A percentile compares a stretch with the other conserved stretches of the same genome.
Conservation (phyloP, 2,329 filamentous ascomycete genomes). For the Cytospora leucostoma region DNA sequence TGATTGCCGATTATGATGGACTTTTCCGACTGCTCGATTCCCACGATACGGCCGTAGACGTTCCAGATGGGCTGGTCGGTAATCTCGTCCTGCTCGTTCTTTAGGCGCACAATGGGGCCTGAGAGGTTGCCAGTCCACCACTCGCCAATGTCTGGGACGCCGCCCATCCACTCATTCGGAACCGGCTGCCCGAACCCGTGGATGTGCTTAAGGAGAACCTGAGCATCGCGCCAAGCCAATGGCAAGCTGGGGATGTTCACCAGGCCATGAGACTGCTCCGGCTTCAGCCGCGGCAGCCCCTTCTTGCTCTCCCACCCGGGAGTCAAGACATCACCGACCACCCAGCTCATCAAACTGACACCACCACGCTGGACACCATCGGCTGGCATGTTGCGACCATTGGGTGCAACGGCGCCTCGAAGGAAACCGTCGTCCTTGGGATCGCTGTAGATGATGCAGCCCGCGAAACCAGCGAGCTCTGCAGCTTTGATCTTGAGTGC, state of each 20-base stretch:
- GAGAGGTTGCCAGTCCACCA: conserved; percentile 83
- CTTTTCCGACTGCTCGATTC: conserved; percentile 81
- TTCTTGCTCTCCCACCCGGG: conserved; percentile 79
- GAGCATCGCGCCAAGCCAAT: conserved; percentile 85
- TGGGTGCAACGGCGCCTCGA: conserved; percentile 70
- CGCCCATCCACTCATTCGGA: conserved; percentile 72
- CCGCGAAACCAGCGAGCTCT: conserved; percentile 80
- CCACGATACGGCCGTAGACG: conserved; percentile 78
- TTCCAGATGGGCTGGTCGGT: conserved; percentile 89
- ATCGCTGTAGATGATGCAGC: conserved; percentile 91
- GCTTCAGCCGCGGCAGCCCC: conserved; percentile 63
- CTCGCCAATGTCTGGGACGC: conserved; percentile 70
- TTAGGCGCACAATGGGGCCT: conserved; percentile 76
- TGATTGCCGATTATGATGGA: conserved; percentile 90
- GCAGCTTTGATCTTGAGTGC: conserved; percentile 88
- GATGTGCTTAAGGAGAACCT: conserved; percentile 73
- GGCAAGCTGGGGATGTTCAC: conserved; percentile 87
- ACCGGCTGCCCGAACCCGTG: conserved; percentile 72
- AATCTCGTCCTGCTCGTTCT: conserved; percentile 84
- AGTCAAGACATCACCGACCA: conserved; percentile 88
- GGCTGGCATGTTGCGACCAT: conserved; percentile 76
- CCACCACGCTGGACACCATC: conserved; percentile 82
- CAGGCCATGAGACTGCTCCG: conserved; percentile 71
- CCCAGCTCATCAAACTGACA: conserved; percentile 78
- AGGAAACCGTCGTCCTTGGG: conserved; percentile 81